A percentile compares a stretch with the other conserved stretches of the same genome.
Evolutionary conservation across 768 basidiomycete species (phyloP).

Genomic region (Termitomyces sp.): DNA sequence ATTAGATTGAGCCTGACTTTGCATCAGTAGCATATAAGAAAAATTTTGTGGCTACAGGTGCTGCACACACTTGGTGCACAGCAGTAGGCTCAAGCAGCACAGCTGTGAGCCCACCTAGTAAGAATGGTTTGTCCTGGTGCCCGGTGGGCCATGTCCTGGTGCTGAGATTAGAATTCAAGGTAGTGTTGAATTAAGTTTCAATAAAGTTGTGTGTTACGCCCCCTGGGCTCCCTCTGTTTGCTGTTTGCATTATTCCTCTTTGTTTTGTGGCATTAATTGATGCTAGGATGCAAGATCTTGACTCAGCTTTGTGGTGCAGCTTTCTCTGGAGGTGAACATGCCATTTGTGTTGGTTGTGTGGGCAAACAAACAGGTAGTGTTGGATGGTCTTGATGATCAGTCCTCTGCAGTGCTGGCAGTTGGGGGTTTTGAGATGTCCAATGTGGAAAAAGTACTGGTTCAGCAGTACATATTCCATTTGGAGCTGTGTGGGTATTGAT

Average conservation of each 20-base stretch:
- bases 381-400: too few species aligned
- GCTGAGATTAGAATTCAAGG: neutral
- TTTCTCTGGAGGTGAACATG: neutral
- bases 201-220: neutral
- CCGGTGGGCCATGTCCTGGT: neutral
- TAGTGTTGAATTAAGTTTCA: neutral
- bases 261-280: neutral
- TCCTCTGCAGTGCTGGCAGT: too few species aligned
- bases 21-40: too few species aligned
- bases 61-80: neutral
- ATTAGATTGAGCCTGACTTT: too few species aligned
- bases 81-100: neutral
- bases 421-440: neutral
- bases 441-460: too few species aligned
- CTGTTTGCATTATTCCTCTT: too few species aligned
- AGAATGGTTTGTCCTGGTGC: neutral
- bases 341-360: neutral
- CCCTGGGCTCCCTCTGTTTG: too few species aligned
- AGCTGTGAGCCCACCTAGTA: neutral
- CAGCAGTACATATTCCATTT: too few species aligned
- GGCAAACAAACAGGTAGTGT: conserved; percentile 1
- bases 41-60: too few species aligned
- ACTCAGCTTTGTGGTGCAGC: neutral
- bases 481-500: too few species aligned
- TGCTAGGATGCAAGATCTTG: neutral